Conservation (phyloP, 1,284 basidiomycete genomes). For the Pseudozyma sp. region DNA sequence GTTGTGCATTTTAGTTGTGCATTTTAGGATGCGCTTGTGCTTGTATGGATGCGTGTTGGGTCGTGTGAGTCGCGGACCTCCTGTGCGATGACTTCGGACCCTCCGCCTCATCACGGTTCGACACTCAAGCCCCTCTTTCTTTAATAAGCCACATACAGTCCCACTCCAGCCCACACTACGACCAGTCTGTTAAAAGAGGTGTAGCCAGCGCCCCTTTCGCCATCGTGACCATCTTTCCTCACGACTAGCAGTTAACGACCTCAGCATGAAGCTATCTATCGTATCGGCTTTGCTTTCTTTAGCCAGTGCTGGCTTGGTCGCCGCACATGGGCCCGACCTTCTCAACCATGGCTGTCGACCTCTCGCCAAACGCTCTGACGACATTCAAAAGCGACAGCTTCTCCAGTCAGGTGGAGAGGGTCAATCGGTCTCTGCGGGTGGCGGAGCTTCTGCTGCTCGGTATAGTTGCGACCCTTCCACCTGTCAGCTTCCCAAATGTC, state of each 20-base stretch:
- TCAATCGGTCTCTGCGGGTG: slow-evolving; percentile 24
- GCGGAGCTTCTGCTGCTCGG: slow-evolving; percentile 57
- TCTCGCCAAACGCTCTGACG: slow-evolving; percentile 28
- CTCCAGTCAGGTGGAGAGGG: slow-evolving; percentile 51
- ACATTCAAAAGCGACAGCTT: slow-evolving; percentile 34
- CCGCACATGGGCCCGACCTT: slow-evolving; percentile 34
- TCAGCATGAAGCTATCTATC: slow-evolving; percentile 27
- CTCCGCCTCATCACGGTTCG: too few species aligned
- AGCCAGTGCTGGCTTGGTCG: slow-evolving; percentile 29
- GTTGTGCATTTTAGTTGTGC: too few species aligned
- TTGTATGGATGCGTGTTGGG: too few species aligned
- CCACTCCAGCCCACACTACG: too few species aligned
- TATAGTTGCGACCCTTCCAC: slow-evolving; percentile 59
- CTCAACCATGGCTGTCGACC: slow-evolving; percentile 48
- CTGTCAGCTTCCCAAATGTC: slow-evolving; percentile 60
- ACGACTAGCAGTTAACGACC: neutral
- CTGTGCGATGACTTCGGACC: too few species aligned
- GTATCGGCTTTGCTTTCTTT: slow-evolving; percentile 29
- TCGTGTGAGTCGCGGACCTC: too few species aligned
- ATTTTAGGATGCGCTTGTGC: too few species aligned
- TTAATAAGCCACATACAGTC: too few species aligned
- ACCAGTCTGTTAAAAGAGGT: too few species aligned
- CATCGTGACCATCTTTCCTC: neutral
- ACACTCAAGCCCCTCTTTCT: too few species aligned
- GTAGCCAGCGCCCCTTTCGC: neutral